These are phyloP conservation scores for Alternaria tenuissima DNA, from an alignment of 2,329 filamentous ascomycete genomes.

Conservation along the genomic window DNA sequence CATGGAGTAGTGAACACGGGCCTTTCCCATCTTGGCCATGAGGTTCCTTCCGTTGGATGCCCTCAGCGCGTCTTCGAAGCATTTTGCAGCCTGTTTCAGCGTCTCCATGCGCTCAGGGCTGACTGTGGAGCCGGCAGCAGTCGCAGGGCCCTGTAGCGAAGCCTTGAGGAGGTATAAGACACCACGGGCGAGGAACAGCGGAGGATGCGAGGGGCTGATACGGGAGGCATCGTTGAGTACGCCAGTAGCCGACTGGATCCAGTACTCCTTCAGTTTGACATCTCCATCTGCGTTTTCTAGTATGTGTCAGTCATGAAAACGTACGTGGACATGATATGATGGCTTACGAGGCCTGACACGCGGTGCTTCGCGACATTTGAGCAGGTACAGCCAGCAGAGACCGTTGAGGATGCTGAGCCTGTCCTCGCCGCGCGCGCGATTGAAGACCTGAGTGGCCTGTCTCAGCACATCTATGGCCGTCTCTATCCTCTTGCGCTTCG, in stretches of 20 bases:
- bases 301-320: neutral
- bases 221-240: slow-evolving; percentile 95
- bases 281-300: slow-evolving; percentile 65
- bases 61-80: slow-evolving; percentile 91
- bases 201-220: slow-evolving; percentile 90
- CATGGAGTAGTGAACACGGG: slow-evolving; percentile 84
- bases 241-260: slow-evolving; percentile 86
- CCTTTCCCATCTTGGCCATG: slow-evolving; percentile 89
- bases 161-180: slow-evolving; percentile 88
- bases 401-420: slow-evolving; percentile 84
- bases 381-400: slow-evolving; percentile 89
- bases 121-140: slow-evolving; percentile 70
- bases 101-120: slow-evolving; percentile 77
- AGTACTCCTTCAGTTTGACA: slow-evolving; percentile 90
- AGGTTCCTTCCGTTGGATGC: slow-evolving; percentile 87
- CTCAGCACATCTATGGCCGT: slow-evolving; percentile 76
- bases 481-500: slow-evolving; percentile 93
- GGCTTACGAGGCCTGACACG: slow-evolving; percentile 65
- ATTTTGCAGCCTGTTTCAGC: slow-evolving; percentile 84
- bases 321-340: too few species aligned
- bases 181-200: slow-evolving; percentile 88
- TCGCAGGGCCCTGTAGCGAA: slow-evolving; percentile 80
- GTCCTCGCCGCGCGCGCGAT: slow-evolving; percentile 76
- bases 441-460: slow-evolving; percentile 76
- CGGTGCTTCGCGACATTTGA: slow-evolving; percentile 85